Percentiles rank a stretch among this genome's conserved stretches.
phyloP scores from a whole-genome alignment of 805 yeast species.

The Pichia ethanolica region DNA sequence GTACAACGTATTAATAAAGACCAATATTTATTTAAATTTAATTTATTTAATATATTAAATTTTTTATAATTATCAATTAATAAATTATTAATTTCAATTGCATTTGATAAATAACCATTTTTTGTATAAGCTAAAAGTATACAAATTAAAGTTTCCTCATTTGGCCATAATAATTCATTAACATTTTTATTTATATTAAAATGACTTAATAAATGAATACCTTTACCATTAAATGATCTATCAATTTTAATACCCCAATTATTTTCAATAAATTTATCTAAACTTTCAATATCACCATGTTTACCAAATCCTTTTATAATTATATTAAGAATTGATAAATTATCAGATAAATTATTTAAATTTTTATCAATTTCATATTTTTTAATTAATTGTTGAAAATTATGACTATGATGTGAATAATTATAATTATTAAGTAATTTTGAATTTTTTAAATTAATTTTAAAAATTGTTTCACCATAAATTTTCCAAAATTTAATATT shows the following conservation, averaged over 20 bases:
- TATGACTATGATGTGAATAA: slow-evolving; percentile 6
- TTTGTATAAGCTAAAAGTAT: slow-evolving; percentile 25
- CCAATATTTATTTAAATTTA: slow-evolving; percentile 18
- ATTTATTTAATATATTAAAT: background rate
- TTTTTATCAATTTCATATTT: slow-evolving; percentile 3
- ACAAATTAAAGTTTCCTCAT: slow-evolving; percentile 18
- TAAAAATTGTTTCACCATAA: slow-evolving; percentile 10
- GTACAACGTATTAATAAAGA: slow-evolving; percentile 18
- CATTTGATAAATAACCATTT: slow-evolving; percentile 23
- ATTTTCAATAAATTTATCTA: slow-evolving; percentile 19
- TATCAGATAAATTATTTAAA: background rate
- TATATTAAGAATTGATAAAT: background rate
- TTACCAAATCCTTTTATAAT: slow-evolving; percentile 18
- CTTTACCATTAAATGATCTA: background rate
- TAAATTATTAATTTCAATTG: slow-evolving; percentile 20
- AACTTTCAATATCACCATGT: slow-evolving; percentile 18
- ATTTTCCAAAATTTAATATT: slow-evolving; percentile 21
- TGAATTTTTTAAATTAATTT: background rate
- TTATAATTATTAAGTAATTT: background rate
- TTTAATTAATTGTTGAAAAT: slow-evolving; percentile 4
- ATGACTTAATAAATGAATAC: slow-evolving; percentile 3
- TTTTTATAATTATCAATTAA: slow-evolving; percentile 18
- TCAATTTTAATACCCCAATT: slow-evolving; percentile 23
- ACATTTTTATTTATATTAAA: slow-evolving; percentile 5
- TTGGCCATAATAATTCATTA: slow-evolving; percentile 20